Base-by-base conservation (phyloP, 257 asterid genomes). In the Gentiana dahurica region DNA sequence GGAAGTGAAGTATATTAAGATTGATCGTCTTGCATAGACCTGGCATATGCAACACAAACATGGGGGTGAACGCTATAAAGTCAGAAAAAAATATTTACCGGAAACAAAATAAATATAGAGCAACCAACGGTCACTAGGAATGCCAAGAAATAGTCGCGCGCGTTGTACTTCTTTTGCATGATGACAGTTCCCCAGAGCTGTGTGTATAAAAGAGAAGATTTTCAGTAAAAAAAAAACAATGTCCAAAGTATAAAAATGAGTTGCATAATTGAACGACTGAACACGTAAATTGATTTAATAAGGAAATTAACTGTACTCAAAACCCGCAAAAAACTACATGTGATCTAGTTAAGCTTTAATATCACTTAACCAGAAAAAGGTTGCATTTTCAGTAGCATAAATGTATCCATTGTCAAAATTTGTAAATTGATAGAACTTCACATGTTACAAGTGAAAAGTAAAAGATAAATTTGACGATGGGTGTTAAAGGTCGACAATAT, bases 131-230 rank as follows among this genome's bases (percentile, higher is more conserved):
- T 92, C 63, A 92, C 96, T 39, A 83, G 61, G 63, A 83, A 54
- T 44, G 99, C 82, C 53, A 88, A 65, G 50, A 84, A 59, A 81
- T 88, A 92, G 76, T 92, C 99, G 46, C 67, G 87, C 49, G 80
- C 80, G 51, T 68, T 76, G 79, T 92, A 88, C 83, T 71, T 92
- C 80, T 92, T 92, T 76, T 88, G 99, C 99, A 92, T 92, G 61
- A 92, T 92, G 65, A 76, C 36, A 65, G 95, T 79, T 56, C 99
- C 99, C 97, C 99, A 92, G 39, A 92, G 71, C 99, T 92, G 95
- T 85, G 78, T 33, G 58, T 8, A 73, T 61, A 48, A 66, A 53
- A 73, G 67, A 53, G 53, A 60, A 55, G 49, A 24, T 48, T 10
- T 48, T 55, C 12, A 54, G 49, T 6, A 48, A 66, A 57, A 51